Evolutionary conservation across 768 basidiomycete genomes (phyloP).

Genomic region (Panus rudis): DNA sequence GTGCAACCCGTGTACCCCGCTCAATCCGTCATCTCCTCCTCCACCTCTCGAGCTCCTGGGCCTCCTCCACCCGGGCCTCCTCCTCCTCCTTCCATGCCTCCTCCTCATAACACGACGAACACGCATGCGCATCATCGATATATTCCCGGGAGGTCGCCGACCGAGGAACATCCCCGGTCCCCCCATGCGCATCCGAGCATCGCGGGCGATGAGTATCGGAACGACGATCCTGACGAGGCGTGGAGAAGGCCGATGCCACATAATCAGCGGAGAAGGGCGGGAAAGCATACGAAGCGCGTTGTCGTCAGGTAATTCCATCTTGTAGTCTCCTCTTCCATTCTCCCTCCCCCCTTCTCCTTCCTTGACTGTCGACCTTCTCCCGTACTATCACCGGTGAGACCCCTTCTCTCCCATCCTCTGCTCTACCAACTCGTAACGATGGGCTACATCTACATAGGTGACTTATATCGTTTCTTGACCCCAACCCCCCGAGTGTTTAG

Average conservation of each 20-base stretch:
- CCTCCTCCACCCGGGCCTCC: conserved; percentile 4
- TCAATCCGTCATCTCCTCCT: conserved; percentile 8
- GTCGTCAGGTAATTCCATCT: conserved; percentile 33
- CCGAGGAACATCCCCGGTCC: too few species aligned
- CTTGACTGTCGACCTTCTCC: too few species aligned
- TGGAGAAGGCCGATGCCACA: conserved; percentile 72
- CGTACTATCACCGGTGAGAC: too few species aligned
- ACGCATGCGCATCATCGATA: conserved; percentile 5
- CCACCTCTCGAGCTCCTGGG: conserved; percentile 5
- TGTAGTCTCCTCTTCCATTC: too few species aligned
- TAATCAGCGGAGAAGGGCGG: conserved; percentile 67
- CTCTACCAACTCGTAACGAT: too few species aligned
- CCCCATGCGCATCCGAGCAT: conserved; percentile 1
- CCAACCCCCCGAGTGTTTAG: too few species aligned
- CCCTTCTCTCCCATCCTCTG: too few species aligned
- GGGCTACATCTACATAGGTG: too few species aligned
- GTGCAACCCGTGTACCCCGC: conserved; percentile 9
- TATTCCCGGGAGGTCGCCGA: too few species aligned
- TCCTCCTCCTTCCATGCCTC: neutral
- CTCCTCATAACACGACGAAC: conserved; percentile 1
- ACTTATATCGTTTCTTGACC: too few species aligned
- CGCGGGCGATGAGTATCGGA: conserved; percentile 33
- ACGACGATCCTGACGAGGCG: conserved; percentile 53
- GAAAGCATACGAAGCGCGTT: conserved; percentile 73
- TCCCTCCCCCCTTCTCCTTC: too few species aligned